Evolutionary conservation across 1,284 basidiomycete genomes (phyloP), one percentile per base, ranked within the genome.

Genomic region (Thelephora terrestris): DNA sequence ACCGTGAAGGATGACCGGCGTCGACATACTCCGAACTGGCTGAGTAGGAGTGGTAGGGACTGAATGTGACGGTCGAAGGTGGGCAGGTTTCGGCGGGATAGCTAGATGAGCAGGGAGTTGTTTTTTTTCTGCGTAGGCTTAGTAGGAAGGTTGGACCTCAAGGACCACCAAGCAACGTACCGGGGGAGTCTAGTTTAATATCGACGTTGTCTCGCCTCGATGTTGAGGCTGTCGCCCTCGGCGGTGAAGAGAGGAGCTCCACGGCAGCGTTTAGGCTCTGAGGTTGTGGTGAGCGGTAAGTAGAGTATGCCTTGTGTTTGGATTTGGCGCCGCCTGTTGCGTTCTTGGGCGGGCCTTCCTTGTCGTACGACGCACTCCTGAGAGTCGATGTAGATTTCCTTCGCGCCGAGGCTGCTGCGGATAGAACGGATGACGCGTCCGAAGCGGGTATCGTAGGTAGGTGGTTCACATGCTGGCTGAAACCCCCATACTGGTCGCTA

Each of bases 291-390:
- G 63, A 49, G 18, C 62, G 56, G 50, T 61, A 61, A 32, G 57
- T 52, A 43, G 57, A 55, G 46, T 75, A 74, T 18, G 74, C 66
- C 10, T 73, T 71, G 29, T 73, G 72, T 59, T 76, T 80, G 29
- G 71, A 64, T 36, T 70, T 67, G 18, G 63, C 56, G 5, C 70
- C 69, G 16, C 56, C 45, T 25, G 49, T 48, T 49, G 52, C 50
- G 53, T 47, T 52, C 39, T 45, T 53, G 21, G 56, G 50, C 12
- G 55, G 54, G 40, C 57, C 62, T 24, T 65, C 67, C 32, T 59
- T 61, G 23, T 64, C 62, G 27, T 56, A 54, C 55, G 57, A 32
- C 12, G 49, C 37, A 25, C 21, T 25, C 12, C 25, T 42, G 39
- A 42, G 39, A 25, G 52, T 50, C 20, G 57, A 56, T 37, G 51